Evolutionary conservation across 78 protist genomes (phyloP), one percentile per base, ranked within the genome.

Genomic region (Anaeramoeba flamelloides): DNA sequence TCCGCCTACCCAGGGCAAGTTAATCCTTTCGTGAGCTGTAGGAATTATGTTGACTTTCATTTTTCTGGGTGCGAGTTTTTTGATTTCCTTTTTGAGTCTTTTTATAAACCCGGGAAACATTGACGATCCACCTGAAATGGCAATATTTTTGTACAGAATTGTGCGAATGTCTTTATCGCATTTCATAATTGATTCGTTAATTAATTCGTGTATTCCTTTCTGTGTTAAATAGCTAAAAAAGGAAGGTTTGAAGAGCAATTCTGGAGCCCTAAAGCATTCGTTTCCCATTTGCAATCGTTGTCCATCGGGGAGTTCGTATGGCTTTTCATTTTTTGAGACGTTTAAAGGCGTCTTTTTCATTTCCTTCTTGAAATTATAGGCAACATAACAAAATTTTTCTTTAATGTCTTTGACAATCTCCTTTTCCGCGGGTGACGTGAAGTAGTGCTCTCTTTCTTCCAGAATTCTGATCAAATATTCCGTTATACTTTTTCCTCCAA

Each of bases 81-180:
- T 2, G 4, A 79, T 77, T 17, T 79, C 82, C 17, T 77, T 77
- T 65, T 79, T 53, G 37, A 79, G 36, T 1, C 82, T 34, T 74
- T 80, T 79, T n/a, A 65, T 30, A 65, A 33, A 33, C 0, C 31
- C 4, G 76, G 80, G 80, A 69, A 77, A 77, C 41, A 38, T 39
- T 0, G 80, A 41, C 75, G 40, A 41, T 3, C 80, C 80, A 12
- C 80, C 80, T 1, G 80, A 41, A 32, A 77, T 39, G 1, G 32
- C n/a, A 4, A 69, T 40, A 40, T 26, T 1, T 32, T 32, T 37
- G 40, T 69, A 69, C 32, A 80, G 77, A 74, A 76, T 79, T 40
- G 75, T 80, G 75, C 76, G 75, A 74, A 80, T 53, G 83, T 80
- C 83, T n/a, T 78, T 1, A 74, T 80, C 83, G 77, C 83, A 80